These are phyloP conservation scores for Penicillium paradoxum DNA, from an alignment of 495 filamentous ascomycete species.

Conservation along the genomic window DNA sequence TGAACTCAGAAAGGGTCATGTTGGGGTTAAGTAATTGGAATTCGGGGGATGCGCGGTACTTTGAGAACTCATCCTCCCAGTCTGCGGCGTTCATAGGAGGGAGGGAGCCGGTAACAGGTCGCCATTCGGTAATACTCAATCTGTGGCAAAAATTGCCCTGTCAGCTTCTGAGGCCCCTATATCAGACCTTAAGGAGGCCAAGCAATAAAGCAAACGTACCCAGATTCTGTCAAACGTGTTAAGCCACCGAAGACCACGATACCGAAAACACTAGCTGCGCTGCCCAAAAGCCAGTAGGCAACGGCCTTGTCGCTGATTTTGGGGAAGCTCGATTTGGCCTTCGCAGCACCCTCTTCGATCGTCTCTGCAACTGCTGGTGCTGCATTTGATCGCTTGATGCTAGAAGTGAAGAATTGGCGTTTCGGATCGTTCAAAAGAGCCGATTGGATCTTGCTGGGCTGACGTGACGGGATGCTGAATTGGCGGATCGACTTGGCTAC, in stretches of 20 bases:
- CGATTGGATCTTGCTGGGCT: conserved; percentile 26
- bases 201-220: conserved; percentile 47
- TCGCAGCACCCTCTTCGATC: conserved; percentile 21
- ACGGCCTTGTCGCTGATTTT: conserved; percentile 66
- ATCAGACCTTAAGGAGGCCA: background rate
- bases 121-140: conserved; percentile 98
- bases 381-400: conserved; percentile 23
- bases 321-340: conserved; percentile 56
- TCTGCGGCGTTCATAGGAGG: conserved; percentile 69
- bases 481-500: conserved; percentile 34
- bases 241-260: conserved; percentile 94
- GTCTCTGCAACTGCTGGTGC: conserved; percentile 17
- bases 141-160: conserved; percentile 40
- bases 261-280: conserved; percentile 88
- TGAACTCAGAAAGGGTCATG: conserved; percentile 90
- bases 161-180: conserved; percentile 12
- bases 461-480: conserved; percentile 25
- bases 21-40: conserved; percentile 83
- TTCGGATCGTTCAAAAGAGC: conserved; percentile 24
- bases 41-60: conserved; percentile 87
- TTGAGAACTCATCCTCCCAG: conserved; percentile 89
- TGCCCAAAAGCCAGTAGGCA: conserved; percentile 89
- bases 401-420: conserved; percentile 31
- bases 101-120: conserved; percentile 88
- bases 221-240: conserved; percentile 91